Base-by-base conservation (phyloP, 2,329 filamentous ascomycete genomes). In the Botrytis aclada region DNA sequence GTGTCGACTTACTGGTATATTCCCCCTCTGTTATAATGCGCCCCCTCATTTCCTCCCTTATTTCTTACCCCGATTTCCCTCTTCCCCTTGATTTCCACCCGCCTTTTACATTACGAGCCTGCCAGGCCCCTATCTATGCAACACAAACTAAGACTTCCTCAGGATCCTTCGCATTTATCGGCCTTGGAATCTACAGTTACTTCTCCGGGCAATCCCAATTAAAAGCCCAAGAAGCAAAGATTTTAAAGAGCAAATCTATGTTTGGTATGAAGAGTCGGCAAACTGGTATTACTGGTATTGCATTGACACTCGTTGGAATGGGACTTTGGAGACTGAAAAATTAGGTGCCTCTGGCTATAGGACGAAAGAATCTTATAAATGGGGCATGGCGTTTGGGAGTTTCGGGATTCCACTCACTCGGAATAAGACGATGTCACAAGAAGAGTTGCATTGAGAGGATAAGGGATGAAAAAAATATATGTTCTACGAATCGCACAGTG, bases 101-200 rank as follows among this genome's bases (percentile, higher is more conserved):
- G 5, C 34, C 37, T 3, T 29, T 41, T 12, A 63, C 25, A n/a
- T 39, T n/a, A 62, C 25, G 22, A 18, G 16, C 14, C 22, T 62
- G 43, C 32, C n/a, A 29, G 51, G 51, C 14, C 18, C 25, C 51
- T 29, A 56, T 29, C 5, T 29, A 29, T 8, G 14, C n/a, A 18
- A 14, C 25, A 56, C 25, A 54, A 7, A 67, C 45, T 64, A 51
- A 64, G 18, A 54, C 25, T 34, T 37, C 20, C 73, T 66, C 77
- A 95, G 93, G 93, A 62, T 91, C 92, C 79, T 87, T 89, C 56
- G 91, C 92, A 1, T 94, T 96, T 76, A 84, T 93, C 72, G 92
- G 91, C 1, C 88, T 95, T 25, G 93, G 90, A 5, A 89, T 86
- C 1, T 96, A 95, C 83, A 94, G 90, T 81, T 95, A 94, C 83